These are phyloP conservation scores for Jaenimonas drosophilae DNA, from an alignment of 208 protist genomes.

Conservation along the genomic window DNA sequence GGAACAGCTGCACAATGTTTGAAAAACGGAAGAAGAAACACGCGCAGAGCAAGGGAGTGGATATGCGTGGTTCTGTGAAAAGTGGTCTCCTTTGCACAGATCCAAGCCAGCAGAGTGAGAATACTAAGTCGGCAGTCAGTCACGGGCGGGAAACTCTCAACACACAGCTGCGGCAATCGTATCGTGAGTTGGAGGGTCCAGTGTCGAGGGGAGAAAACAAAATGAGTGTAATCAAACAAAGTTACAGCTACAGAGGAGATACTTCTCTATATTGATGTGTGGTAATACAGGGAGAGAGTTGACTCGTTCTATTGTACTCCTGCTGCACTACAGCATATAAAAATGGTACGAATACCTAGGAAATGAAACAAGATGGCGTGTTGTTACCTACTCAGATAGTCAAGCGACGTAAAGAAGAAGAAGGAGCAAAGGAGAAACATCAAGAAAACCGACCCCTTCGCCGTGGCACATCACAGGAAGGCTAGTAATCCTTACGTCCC, in stretches of 20 bases:
- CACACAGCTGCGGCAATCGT: slow-evolving; percentile 1
- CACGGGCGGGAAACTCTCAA: background rate
- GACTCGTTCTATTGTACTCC: background rate
- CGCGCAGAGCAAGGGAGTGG: background rate
- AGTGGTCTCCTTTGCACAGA: background rate
- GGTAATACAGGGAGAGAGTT: slow-evolving; percentile 4
- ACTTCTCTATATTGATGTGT: too few species aligned
- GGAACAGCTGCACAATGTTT: too few species aligned
- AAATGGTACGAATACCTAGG: too few species aligned
- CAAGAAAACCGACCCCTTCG: too few species aligned
- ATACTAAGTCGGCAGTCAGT: background rate
- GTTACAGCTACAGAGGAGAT: background rate
- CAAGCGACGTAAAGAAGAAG: too few species aligned
- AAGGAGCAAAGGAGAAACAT: too few species aligned
- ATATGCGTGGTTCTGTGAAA: too few species aligned
- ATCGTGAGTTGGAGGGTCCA: slow-evolving; percentile 1
- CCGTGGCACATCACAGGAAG: too few species aligned
- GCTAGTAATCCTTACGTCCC: too few species aligned
- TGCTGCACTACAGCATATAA: background rate
- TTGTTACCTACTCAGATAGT: too few species aligned
- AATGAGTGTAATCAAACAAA: slow-evolving; percentile 3
- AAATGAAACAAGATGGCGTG: too few species aligned
- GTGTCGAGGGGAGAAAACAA: slow-evolving; percentile 3
- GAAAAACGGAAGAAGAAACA: background rate
- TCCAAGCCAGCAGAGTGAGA: background rate